phyloP scores from a whole-genome alignment of 768 basidiomycete genomes.

The Pleurotus giganteus region DNA sequence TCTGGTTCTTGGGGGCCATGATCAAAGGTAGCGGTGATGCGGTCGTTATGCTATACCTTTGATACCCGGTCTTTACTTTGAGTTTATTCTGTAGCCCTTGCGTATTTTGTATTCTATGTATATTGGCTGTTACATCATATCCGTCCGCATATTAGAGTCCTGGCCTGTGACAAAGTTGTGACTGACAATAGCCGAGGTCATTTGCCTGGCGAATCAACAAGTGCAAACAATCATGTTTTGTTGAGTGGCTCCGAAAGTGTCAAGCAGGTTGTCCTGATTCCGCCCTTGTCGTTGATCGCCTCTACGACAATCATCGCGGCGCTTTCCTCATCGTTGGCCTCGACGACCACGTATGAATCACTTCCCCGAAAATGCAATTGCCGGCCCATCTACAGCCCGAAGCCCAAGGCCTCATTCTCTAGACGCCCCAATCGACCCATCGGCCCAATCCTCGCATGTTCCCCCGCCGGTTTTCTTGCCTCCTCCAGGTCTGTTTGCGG shows the following conservation, averaged over 20 bases:
- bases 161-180: too few species aligned
- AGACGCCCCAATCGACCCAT: constrained; percentile 20
- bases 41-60: not conserved
- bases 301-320: constrained; percentile 18
- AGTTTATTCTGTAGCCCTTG: too few species aligned
- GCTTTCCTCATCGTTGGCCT: constrained; percentile 19
- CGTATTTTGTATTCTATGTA: too few species aligned
- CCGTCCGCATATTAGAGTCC: too few species aligned
- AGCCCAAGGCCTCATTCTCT: constrained; percentile 9
- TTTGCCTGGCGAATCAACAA: not conserved
- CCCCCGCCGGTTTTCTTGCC: constrained; percentile 36
- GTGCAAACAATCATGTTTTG: constrained; percentile 8
- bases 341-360: constrained; percentile 32
- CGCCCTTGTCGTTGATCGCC: constrained; percentile 21
- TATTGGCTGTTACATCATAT: too few species aligned
- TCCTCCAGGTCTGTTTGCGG: constrained; percentile 34
- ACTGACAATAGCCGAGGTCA: not conserved
- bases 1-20: constrained; percentile 35
- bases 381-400: constrained; percentile 54
- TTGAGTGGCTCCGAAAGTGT: constrained; percentile 8
- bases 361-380: constrained; percentile 52
- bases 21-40: constrained; percentile 1
- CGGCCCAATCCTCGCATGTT: constrained; percentile 27
- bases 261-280: constrained; percentile 9
- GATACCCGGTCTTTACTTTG: not conserved